Conservation (phyloP, 2,329 filamentous ascomycete genomes). For the Verticillium nubilum region DNA sequence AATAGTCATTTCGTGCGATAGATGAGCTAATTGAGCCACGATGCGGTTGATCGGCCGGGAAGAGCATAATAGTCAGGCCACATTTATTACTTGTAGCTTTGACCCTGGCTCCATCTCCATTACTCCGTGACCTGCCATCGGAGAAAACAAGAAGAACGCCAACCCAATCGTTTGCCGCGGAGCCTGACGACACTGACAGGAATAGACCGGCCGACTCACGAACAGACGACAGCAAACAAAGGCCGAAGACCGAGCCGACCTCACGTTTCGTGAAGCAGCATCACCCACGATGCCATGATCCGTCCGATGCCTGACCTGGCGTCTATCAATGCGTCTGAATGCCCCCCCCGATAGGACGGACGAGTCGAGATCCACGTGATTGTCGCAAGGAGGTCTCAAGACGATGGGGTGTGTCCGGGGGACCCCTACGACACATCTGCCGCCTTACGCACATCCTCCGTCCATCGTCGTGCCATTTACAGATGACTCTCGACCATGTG, state of each 20-base stretch:
- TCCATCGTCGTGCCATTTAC: neutral
- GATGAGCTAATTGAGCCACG: too few relatives aligned
- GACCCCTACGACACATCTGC: neutral
- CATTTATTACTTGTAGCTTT: too few relatives aligned
- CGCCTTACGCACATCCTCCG: neutral
- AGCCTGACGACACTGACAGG: neutral
- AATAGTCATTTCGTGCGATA: too few relatives aligned
- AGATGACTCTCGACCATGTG: neutral
- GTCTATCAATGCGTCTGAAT: neutral
- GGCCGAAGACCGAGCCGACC: neutral
- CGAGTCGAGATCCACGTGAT: conserved; percentile 10
- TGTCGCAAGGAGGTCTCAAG: conserved; percentile 8
- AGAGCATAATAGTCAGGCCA: too few relatives aligned
- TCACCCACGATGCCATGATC: neutral
- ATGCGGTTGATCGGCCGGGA: too few relatives aligned
- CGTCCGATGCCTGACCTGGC: neutral
- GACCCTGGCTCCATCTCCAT: neutral
- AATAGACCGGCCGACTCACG: neutral
- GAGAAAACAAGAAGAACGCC: neutral
- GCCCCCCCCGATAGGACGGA: conserved; percentile 6
- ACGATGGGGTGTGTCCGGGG: neutral
- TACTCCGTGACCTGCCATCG: too few relatives aligned
- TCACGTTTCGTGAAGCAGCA: neutral
- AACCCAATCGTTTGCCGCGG: neutral
- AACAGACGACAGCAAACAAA: neutral